Base-by-base conservation (phyloP, 495 filamentous ascomycete species). In the Xylaria bambusicola region DNA sequence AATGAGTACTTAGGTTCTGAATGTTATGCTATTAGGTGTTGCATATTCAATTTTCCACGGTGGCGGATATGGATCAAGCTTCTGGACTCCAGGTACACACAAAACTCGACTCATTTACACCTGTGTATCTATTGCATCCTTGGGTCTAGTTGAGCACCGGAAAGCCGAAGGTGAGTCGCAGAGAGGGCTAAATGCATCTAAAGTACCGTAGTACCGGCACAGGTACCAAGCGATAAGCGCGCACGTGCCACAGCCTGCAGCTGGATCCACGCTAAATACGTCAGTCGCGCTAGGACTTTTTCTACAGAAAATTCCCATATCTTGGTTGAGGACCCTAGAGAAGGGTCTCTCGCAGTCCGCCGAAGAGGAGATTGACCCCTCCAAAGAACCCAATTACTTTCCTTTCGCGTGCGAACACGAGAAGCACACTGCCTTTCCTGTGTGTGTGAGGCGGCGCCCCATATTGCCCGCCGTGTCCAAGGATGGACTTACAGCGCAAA, bases 401-500 rank as follows among this genome's bases (percentile, higher is more conserved):
- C 66, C 55, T 60, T 36, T 47, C 56, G 51, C 35, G 10, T 58
- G 54, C 35, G n/a, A n/a, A n/a, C 33, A 52, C 41, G 54, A 58
- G 7, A 26, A 41, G 26, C 12, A 33, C 8, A 33, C 49, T 21
- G 41, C 48, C 41, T 18, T 33, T 53, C 5, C 31, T 31, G 10
- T 29, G 44, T 31, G 10, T 29, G 44, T 29, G 41, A 53, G 27
- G 49, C 27, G 41, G 29, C 56, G 46, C 49, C 48, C 40, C 20
- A 24, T 48, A 20, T 60, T 47, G 54, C 62, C 58, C 31, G 64
- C 48, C 46, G 41, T 41, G 60, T 69, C 62, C 68, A n/a, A 77
- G 59, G 60, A 77, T 77, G 75, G 71, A 72, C 66, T 60, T 66
- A 61, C 67, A 62, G 70, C 63, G 27, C 66, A 65, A 61, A 62